Conservation (phyloP, 768 basidiomycete species). For the Daedalea quercina region DNA sequence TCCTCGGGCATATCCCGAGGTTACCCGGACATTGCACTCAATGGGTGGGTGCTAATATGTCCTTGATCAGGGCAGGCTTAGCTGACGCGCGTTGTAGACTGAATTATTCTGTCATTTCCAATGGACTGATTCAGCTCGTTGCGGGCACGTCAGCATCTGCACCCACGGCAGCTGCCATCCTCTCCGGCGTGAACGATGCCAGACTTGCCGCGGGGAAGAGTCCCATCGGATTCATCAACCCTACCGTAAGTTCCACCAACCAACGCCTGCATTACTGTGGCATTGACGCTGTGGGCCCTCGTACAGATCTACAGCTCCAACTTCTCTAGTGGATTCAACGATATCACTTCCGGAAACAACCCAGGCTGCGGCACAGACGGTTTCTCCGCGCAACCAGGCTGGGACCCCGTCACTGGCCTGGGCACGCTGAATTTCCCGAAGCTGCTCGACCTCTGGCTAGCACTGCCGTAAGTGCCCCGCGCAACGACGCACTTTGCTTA, state of each 20-base stretch:
- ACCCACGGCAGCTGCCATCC: slow-evolving; percentile 58
- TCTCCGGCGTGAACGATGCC: slow-evolving; percentile 45
- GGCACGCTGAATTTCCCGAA: slow-evolving; percentile 26
- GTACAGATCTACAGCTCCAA: slow-evolving; percentile 14
- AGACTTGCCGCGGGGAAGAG: slow-evolving; percentile 21
- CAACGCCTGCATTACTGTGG: background rate
- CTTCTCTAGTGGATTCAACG: slow-evolving; percentile 19
- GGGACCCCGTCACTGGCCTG: slow-evolving; percentile 29
- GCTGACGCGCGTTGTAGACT: slow-evolving; percentile 11
- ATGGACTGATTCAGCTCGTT: slow-evolving; percentile 25
- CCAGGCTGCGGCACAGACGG: slow-evolving; percentile 25
- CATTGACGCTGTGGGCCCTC: background rate
- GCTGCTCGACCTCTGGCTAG: slow-evolving; percentile 8
- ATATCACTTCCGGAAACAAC: slow-evolving; percentile 19
- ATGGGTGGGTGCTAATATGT: slow-evolving; percentile 19
- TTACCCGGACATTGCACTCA: slow-evolving; percentile 27
- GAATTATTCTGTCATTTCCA: slow-evolving; percentile 23
- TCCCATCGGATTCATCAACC: slow-evolving; percentile 31
- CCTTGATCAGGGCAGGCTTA: background rate
- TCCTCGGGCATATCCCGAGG: slow-evolving; percentile 23
- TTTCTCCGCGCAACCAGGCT: slow-evolving; percentile 23
- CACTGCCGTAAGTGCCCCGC: slow-evolving; percentile 3
- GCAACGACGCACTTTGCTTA: background rate
- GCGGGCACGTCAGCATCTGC: slow-evolving; percentile 59
- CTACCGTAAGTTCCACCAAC: slow-evolving; percentile 10